Evolutionary conservation across 2,329 filamentous ascomycete genomes (phyloP), one percentile per base, ranked within the genome.

Genomic region (Beauveria varroae): DNA sequence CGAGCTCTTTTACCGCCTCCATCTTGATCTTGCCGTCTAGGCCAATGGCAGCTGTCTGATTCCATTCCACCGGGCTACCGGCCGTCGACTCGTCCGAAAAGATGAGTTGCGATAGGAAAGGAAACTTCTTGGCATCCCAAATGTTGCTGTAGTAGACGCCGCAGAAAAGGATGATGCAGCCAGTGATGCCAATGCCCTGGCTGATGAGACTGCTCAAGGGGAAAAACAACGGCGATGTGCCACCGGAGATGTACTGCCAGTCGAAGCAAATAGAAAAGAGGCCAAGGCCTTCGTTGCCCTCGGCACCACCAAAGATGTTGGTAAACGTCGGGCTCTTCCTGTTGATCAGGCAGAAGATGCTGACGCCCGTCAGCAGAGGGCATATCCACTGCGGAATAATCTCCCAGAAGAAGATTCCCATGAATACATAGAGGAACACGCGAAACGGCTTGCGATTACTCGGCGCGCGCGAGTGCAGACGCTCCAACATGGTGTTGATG

Each of bases 271-370:
- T 63, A 12, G 67, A 70, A 3, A 79, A 66, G 10, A 78, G 67
- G 0, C 77, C 78, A 2, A 79, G 69, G 4, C 76, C 70, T 44
- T 72, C 69, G 62, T 72, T 71, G 50, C 67, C 68, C 47, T 65
- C 65, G 24, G 78, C 70, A n/a, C 79, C 79, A 4, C 79, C 79
- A 63, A 81, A 81, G n/a, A 81, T 67, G 46, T 78, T 77, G 22
- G 78, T 79, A 55, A 81, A 78, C 6, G 78, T 67, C 1, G 74
- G 64, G 58, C 68, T 78, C 44, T 76, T 68, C 41, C 74, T 72
- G 14, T 76, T 73, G 0, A 78, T 75, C 5, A 81, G 71, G 63
- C 79, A 81, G 57, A 80, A 78, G 28, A 81, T 59, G 41, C 63
- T 64, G 34, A 67, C 44, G 37, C 66, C 66, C 10, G 71, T 75